Evolutionary conservation across 345 rosid genomes (phyloP).

Genomic region (Boechera divaricarpa): DNA sequence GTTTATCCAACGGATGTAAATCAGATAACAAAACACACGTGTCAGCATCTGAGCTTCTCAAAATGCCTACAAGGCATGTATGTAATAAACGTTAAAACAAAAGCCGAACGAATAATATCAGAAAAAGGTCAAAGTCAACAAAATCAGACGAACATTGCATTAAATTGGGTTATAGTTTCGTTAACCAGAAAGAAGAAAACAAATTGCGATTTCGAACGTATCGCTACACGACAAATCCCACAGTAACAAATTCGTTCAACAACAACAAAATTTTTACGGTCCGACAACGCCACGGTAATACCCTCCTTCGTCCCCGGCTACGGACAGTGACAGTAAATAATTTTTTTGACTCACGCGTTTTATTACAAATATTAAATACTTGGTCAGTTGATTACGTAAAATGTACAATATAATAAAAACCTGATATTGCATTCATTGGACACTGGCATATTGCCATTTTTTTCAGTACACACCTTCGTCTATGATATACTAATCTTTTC

Average conservation of each 20-base stretch:
- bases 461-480: conserved; percentile 25
- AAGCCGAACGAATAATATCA: conserved; percentile 34
- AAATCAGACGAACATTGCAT: conserved; percentile 39
- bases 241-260: conserved; percentile 12
- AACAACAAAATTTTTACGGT: conserved; percentile 22
- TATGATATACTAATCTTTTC: neutral
- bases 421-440: conserved; percentile 44
- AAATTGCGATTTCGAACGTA: conserved; percentile 31
- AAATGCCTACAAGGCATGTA: conserved; percentile 36
- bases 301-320: conserved; percentile 16
- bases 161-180: conserved; percentile 19
- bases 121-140: conserved; percentile 38
- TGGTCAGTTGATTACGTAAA: conserved; percentile 41
- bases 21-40: neutral
- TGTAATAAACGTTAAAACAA: conserved; percentile 28
- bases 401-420: conserved; percentile 16
- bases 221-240: conserved; percentile 55
- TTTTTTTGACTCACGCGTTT: neutral
- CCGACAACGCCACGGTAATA: conserved; percentile 33
- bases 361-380: conserved; percentile 20
- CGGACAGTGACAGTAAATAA: conserved; percentile 11
- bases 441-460: conserved; percentile 37
- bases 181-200: conserved; percentile 38
- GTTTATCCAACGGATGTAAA: conserved; percentile 25
- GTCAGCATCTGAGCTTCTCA: conserved; percentile 28